phyloP scores from a whole-genome alignment of 768 basidiomycete species.

The Coprinopsis cinerea region DNA sequence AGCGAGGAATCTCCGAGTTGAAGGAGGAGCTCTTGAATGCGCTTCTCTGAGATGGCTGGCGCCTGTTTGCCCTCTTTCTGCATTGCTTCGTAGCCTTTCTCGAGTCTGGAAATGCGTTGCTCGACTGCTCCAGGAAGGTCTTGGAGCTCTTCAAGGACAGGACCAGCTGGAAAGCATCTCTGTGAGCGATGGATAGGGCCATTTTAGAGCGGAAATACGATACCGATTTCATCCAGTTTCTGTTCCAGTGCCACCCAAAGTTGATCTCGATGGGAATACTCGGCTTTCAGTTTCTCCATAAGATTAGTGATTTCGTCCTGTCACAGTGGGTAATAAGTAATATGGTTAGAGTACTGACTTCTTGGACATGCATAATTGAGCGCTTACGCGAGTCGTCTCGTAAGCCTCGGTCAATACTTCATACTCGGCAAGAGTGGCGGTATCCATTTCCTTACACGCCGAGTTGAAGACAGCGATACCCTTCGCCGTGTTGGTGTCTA shows the following conservation, averaged over 20 bases:
- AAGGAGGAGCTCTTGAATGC: constrained; percentile 25
- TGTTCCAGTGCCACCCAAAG: constrained; percentile 47
- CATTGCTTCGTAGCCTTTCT: constrained; percentile 46
- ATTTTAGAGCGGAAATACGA: constrained; percentile 3
- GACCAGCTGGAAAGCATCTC: constrained; percentile 32
- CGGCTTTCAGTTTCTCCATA: constrained; percentile 40
- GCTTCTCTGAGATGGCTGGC: constrained; percentile 18
- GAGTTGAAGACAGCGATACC: constrained; percentile 51
- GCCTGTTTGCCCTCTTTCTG: constrained; percentile 27
- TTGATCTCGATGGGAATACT: constrained; percentile 40
- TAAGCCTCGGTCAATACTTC: constrained; percentile 35
- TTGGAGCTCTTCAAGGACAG: constrained; percentile 34
- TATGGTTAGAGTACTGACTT: constrained; percentile 3
- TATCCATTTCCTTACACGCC: constrained; percentile 49
- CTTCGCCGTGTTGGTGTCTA: constrained; percentile 31
- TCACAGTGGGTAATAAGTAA: background rate
- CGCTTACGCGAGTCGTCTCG: constrained; percentile 35
- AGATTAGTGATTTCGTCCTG: constrained; percentile 40
- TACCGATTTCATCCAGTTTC: constrained; percentile 43
- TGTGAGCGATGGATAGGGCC: constrained; percentile 6
- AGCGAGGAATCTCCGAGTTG: constrained; percentile 16
- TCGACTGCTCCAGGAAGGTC: constrained; percentile 48
- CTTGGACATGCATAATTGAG: background rate
- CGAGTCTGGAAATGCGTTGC: constrained; percentile 41
- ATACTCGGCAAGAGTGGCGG: constrained; percentile 35